Evolutionary conservation across 169 alveolate species (phyloP).

Genomic region (Sarcocystis neurona): DNA sequence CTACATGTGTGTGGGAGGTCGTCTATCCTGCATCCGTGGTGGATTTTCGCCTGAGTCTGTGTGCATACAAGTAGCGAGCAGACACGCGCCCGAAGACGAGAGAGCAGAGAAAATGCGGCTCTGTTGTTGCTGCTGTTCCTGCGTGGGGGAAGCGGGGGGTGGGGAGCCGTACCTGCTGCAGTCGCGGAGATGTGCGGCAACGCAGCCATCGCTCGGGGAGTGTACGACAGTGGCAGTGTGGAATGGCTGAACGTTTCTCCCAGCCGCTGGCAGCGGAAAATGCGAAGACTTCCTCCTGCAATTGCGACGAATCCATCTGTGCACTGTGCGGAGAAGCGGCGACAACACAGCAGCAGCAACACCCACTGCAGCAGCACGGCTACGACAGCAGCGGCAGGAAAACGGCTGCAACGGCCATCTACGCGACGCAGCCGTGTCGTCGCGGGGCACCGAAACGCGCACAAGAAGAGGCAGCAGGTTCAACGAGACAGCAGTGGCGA

Average conservation of each 20-base stretch:
- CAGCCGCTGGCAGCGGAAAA: constrained; percentile 78
- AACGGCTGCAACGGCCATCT: no score
- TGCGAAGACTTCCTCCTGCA: constrained; percentile 83
- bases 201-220: constrained; percentile 90
- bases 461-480: no score
- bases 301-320: constrained; percentile 92
- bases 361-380: constrained; percentile 22
- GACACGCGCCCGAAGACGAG: no score
- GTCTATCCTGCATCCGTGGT: no score
- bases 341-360: neutral
- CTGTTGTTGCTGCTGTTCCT: neutral
- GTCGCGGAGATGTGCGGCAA: constrained; percentile 78
- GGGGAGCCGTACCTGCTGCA: constrained; percentile 1
- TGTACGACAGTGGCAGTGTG: constrained; percentile 85
- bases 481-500: no score
- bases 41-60: no score
- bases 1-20: no score
- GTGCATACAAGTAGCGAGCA: no score
- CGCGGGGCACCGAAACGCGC: no score
- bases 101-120: neutral
- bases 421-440: no score
- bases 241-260: constrained; percentile 92
- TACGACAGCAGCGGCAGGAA: neutral
- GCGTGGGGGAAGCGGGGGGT: neutral
- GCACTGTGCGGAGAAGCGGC: constrained; percentile 75